Conservation (phyloP, 495 filamentous ascomycete species). For the Venustampulla echinocandica region DNA sequence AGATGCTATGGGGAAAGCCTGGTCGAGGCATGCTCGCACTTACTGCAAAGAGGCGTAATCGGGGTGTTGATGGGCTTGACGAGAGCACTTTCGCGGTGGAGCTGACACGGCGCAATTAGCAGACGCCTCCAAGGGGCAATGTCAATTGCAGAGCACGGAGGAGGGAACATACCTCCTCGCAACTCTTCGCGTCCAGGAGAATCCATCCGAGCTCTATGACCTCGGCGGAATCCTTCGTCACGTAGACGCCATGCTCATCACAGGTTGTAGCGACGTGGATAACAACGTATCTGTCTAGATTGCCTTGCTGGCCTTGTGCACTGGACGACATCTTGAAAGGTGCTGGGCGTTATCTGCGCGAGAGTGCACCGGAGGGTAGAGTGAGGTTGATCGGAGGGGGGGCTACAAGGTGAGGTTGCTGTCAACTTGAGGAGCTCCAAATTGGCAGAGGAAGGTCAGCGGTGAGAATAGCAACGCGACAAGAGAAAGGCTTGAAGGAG, state of each 20-base stretch:
- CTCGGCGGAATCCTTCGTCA: conserved; percentile 97
- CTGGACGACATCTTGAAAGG: conserved; percentile 19
- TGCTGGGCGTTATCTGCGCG: neutral
- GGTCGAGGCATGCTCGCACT: too few species aligned
- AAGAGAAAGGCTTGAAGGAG: neutral
- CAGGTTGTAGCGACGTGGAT: conserved; percentile 98
- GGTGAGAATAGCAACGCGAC: conserved; percentile 24
- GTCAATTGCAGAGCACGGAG: neutral
- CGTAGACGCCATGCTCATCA: conserved; percentile 98
- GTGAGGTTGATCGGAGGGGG: neutral
- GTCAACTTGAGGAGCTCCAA: conserved; percentile 12
- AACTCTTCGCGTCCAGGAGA: conserved; percentile 78
- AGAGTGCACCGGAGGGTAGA: too few species aligned
- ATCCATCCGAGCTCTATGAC: conserved; percentile 99
- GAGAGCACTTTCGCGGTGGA: conserved; percentile 89
- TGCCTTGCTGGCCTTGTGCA: conserved; percentile 29
- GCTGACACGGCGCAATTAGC: conserved; percentile 40
- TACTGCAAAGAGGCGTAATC: conserved; percentile 97
- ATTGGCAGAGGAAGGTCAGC: conserved; percentile 29
- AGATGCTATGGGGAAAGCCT: too few species aligned
- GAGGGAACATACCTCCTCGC: conserved; percentile 69
- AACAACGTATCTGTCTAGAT: conserved; percentile 90
- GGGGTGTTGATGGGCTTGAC: conserved; percentile 98
- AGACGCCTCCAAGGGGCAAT: neutral
- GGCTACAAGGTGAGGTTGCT: conserved; percentile 7